Conservation (phyloP, 192 early-diverging fungal genomes). For the Backusella morwellensis region DNA sequence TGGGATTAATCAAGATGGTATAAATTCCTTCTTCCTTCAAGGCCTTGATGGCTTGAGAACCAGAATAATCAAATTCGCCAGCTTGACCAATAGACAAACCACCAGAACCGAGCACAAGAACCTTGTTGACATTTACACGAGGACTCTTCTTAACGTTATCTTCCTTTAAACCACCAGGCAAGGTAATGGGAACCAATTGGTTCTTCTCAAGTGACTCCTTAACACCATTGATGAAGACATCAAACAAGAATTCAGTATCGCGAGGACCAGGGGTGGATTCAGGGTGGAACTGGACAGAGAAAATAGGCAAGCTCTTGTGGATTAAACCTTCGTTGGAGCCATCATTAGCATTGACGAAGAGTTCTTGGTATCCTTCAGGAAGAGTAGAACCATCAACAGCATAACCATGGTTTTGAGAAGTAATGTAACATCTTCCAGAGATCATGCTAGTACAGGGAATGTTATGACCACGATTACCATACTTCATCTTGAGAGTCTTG, state of each 20-base stretch:
- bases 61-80: constrained; percentile 99
- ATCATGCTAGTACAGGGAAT: constrained; percentile 97
- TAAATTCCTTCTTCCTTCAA: constrained; percentile 97
- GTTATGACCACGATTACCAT: constrained; percentile 99
- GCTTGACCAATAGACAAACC: constrained; percentile 98
- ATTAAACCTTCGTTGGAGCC: constrained; percentile 98
- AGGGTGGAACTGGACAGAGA: constrained; percentile 99
- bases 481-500: constrained; percentile 94
- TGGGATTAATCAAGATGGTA: constrained; percentile 97
- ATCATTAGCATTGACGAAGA: constrained; percentile 99
- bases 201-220: constrained; percentile 67
- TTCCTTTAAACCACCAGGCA: constrained; percentile 58
- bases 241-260: constrained; percentile 97
- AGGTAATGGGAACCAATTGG: constrained; percentile 73
- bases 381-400: constrained; percentile 87
- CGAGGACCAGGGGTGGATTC: constrained; percentile 95
- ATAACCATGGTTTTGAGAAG: constrained; percentile 98
- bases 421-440: constrained; percentile 97
- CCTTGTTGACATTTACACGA: constrained; percentile 80
- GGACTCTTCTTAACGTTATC: constrained; percentile 45
- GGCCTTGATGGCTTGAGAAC: constrained; percentile 96
- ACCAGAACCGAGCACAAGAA: constrained; percentile 94
- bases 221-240: constrained; percentile 85
- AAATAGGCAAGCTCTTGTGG: constrained; percentile 89
- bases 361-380: constrained; percentile 72